Base-by-base conservation (phyloP, 192 early-diverging fungal genomes). In the Mortierella claussenii region DNA sequence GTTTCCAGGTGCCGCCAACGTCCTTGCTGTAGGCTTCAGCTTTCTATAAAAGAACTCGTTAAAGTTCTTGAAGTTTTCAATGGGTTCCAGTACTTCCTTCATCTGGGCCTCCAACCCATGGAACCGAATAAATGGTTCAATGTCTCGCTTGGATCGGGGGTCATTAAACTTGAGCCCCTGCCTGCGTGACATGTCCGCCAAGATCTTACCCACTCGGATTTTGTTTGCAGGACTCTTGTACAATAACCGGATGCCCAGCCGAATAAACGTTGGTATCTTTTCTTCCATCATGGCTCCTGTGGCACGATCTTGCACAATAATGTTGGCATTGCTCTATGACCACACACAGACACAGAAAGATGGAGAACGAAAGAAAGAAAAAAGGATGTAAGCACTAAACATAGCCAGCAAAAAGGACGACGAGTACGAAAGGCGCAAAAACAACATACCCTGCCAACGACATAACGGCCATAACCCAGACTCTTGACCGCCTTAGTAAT, bases 21-120 rank as follows among this genome's bases (percentile, higher is more conserved):
- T 58, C 10, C 94, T 80, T 1, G 89, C 82, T 17, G 56, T 73
- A 5, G 89, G 87, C 68, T 92, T 94, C 40, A 95, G 81, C 30
- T 89, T 90, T 15, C 94, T 87, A 69, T 92, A 93, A 68, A 94
- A 95, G 81, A 95, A 95, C 71, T 94, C 89, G 78, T 95, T 95
- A 64, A 95, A 94, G 34, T 79, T 93, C 28, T 84, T 81, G 53
- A 91, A 95, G 33, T 68, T 83, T 20, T 87, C 78, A 27, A 93
- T 45, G 6, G 93, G 90, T 8, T 92, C 85, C 1, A 89, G 58
- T 5, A 95, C 86, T 57, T 95, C 91, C 18, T 78, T 78, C 67
- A 89, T 70, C n/a, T 74, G 70, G 17, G 55, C 17, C 31, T 90
- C 79, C 1, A 95, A 57, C 3, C 84, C 70, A 71, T 95, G 92